These are phyloP conservation scores for Aspergillus tanneri DNA, from an alignment of 2,329 filamentous ascomycete genomes.

Conservation along the genomic window DNA sequence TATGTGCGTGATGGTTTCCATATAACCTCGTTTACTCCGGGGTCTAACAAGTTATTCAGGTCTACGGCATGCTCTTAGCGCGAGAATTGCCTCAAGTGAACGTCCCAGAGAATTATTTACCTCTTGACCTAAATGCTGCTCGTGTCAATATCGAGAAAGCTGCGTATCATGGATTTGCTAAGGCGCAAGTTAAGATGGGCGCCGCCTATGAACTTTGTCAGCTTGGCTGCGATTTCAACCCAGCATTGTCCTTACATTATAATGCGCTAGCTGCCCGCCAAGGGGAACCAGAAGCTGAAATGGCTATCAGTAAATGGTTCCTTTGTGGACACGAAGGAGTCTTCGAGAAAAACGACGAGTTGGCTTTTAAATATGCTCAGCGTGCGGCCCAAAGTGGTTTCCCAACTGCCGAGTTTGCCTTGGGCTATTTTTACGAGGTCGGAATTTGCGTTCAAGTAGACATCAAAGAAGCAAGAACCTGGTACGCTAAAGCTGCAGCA, in stretches of 20 bases:
- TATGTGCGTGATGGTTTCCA: slow-evolving; percentile 54
- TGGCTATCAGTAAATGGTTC: slow-evolving; percentile 98
- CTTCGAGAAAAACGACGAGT: slow-evolving; percentile 91
- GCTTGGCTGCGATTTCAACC: slow-evolving; percentile 91
- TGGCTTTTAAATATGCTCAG: slow-evolving; percentile 88
- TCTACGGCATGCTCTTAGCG: slow-evolving; percentile 91
- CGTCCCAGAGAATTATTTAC: slow-evolving; percentile 70
- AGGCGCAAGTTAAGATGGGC: slow-evolving; percentile 96
- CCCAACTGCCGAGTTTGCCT: slow-evolving; percentile 88
- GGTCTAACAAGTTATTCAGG: slow-evolving; percentile 37
- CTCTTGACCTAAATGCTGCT: slow-evolving; percentile 69
- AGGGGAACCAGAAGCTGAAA: slow-evolving; percentile 87
- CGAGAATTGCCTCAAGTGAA: slow-evolving; percentile 87
- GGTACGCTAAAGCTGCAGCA: slow-evolving; percentile 87
- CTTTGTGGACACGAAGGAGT: slow-evolving; percentile 89
- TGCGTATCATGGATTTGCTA: slow-evolving; percentile 91
- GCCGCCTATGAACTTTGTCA: slow-evolving; percentile 93
- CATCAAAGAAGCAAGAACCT: slow-evolving; percentile 74
- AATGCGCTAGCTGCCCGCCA: slow-evolving; percentile 90
- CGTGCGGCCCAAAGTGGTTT: slow-evolving; percentile 79
- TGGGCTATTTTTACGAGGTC: slow-evolving; percentile 97
- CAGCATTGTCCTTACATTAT: slow-evolving; percentile 89
- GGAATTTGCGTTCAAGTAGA: slow-evolving; percentile 88
- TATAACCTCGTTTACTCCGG: not conserved
- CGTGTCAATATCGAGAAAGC: slow-evolving; percentile 93